phyloP scores from a whole-genome alignment of 805 yeast species.

The Candida chilensis region DNA sequence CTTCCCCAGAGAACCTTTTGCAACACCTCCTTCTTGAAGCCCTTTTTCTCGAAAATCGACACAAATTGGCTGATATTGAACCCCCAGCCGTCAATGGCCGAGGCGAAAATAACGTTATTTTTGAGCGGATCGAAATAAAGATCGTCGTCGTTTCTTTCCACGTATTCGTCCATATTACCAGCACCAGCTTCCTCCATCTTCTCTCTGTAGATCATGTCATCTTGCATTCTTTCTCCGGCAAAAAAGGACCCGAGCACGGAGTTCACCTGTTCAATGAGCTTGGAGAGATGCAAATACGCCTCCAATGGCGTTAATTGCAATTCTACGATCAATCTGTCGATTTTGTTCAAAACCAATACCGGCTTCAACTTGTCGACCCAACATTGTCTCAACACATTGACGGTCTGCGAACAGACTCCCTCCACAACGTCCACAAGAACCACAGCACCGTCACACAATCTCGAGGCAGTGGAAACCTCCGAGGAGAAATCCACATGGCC shows the following conservation, averaged over 20 bases:
- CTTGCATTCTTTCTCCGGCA: constrained; percentile 89
- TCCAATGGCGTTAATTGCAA: constrained; percentile 76
- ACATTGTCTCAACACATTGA: constrained; percentile 88
- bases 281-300: constrained; percentile 72
- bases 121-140: constrained; percentile 80
- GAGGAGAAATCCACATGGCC: constrained; percentile 98
- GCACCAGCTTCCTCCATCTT: constrained; percentile 32
- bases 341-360: constrained; percentile 79
- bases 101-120: constrained; percentile 84
- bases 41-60: constrained; percentile 76
- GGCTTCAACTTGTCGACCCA: constrained; percentile 93
- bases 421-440: constrained; percentile 95
- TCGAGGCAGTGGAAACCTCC: constrained; percentile 92
- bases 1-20: constrained; percentile 96
- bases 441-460: constrained; percentile 95
- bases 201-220: constrained; percentile 73
- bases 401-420: constrained; percentile 97
- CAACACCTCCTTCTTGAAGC: constrained; percentile 70
- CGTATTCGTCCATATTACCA: constrained; percentile 39
- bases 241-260: constrained; percentile 90
- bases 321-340: constrained; percentile 79
- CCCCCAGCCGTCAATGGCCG: constrained; percentile 97
- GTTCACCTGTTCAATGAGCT: constrained; percentile 86
- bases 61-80: constrained; percentile 86
- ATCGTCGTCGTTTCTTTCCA: constrained; percentile 73